Conservation (phyloP, 2,329 filamentous ascomycete genomes). For the Acephala macrosclerotiorum region DNA sequence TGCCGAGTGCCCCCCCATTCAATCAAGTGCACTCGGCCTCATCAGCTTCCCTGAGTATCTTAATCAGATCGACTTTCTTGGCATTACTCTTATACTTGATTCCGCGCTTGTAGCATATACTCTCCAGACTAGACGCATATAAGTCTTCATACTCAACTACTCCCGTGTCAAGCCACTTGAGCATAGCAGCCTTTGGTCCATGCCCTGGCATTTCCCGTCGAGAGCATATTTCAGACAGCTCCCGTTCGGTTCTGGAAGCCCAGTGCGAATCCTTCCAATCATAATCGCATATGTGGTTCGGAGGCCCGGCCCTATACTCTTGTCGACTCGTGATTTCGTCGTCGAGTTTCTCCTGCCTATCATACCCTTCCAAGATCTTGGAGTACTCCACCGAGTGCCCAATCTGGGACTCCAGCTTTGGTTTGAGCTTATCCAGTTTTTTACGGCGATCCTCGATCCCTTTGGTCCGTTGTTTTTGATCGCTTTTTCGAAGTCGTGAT, state of each 20-base stretch:
- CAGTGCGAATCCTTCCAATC: constrained; percentile 35
- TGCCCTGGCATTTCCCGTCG: constrained; percentile 27
- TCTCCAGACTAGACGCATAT: constrained; percentile 19
- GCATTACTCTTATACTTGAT: constrained; percentile 19
- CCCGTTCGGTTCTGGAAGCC: constrained; percentile 25
- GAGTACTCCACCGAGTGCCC: constrained; percentile 25
- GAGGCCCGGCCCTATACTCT: constrained; percentile 2
- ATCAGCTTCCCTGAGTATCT: constrained; percentile 22
- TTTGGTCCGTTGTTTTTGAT: background rate
- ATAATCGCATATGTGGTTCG: constrained; percentile 27
- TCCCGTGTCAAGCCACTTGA: constrained; percentile 36
- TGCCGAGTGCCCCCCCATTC: background rate
- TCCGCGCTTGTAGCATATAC: constrained; percentile 19
- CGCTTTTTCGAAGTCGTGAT: constrained; percentile 6
- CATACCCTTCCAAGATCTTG: background rate
- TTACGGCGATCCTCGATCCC: background rate
- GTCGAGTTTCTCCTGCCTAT: background rate
- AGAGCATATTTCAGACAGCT: constrained; percentile 27
- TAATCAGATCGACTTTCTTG: constrained; percentile 29
- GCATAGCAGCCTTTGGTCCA: constrained; percentile 30
- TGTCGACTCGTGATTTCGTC: background rate
- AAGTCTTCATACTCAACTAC: constrained; percentile 32
- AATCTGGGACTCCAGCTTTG: constrained; percentile 22
- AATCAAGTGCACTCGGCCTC: constrained; percentile 16
- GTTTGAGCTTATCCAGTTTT: background rate